phyloP scores from a whole-genome alignment of 2,329 filamentous ascomycete species.

The Cladosporium sp. region DNA sequence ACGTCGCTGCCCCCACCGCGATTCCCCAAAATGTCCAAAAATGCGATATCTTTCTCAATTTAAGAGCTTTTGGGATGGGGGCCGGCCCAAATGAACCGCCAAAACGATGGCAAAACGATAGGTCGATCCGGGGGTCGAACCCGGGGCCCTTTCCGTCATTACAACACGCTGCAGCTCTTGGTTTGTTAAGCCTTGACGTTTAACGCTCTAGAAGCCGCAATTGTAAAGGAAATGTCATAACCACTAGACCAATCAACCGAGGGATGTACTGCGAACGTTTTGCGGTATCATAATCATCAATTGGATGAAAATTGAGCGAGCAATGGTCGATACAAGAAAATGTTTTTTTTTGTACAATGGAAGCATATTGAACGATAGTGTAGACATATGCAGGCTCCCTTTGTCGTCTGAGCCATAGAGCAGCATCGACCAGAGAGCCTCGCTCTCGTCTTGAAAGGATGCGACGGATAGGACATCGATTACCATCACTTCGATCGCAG shows the following conservation, averaged over 20 bases:
- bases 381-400: background rate
- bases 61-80: background rate
- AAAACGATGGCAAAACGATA: background rate
- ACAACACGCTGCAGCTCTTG: background rate
- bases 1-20: background rate
- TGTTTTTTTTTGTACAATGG: background rate
- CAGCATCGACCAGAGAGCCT: background rate
- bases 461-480: background rate
- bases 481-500: background rate
- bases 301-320: background rate
- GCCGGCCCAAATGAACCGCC: background rate
- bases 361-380: background rate
- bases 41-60: background rate
- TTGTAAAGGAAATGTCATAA: constrained; percentile 13
- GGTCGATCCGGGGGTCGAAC: constrained; percentile 6
- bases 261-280: background rate
- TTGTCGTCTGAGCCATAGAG: no score
- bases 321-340: background rate
- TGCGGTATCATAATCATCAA: background rate
- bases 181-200: background rate
- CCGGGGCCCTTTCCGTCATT: constrained; percentile 1
- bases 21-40: background rate
- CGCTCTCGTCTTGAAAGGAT: background rate
- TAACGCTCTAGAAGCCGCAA: background rate
- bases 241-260: constrained; percentile 4